Conservation (phyloP, 352 stramenopile genomes). For the Pythium angustatum region DNA sequence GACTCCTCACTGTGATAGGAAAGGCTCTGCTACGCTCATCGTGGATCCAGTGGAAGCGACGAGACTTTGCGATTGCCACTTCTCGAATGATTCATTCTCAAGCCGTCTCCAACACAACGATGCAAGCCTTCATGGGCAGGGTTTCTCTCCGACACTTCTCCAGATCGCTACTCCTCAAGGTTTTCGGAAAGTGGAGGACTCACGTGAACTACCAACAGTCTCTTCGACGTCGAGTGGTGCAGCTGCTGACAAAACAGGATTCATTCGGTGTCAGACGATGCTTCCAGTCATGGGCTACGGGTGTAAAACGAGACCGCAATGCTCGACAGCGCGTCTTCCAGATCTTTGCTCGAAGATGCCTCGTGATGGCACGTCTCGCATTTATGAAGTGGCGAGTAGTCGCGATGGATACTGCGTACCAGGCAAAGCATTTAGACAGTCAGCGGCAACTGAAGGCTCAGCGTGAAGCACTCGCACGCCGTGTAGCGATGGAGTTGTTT, state of each 20-base stretch:
- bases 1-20: not conserved
- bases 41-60: conserved; percentile 22
- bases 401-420: not conserved
- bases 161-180: not conserved
- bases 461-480: conserved; percentile 11
- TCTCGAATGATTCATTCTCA: not conserved
- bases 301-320: not conserved
- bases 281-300: conserved; percentile 8
- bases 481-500: conserved; percentile 12
- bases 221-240: not conserved
- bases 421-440: not conserved
- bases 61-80: not conserved
- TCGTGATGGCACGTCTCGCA: not conserved
- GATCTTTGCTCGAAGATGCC: not conserved
- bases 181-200: conserved; percentile 9
- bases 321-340: not conserved
- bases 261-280: not conserved
- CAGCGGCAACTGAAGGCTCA: conserved; percentile 15
- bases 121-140: conserved; percentile 8
- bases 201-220: conserved; percentile 4
- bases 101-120: not conserved
- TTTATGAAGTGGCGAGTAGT: conserved; percentile 5
- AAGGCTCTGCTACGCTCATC: not conserved
- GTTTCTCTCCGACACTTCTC: conserved; percentile 1
- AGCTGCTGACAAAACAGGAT: conserved; percentile 5